A percentile compares a stretch with the other conserved stretches of the same genome.
Evolutionary conservation across 345 rosid species (phyloP).

Genomic region (Pseudoturritis turrita): DNA sequence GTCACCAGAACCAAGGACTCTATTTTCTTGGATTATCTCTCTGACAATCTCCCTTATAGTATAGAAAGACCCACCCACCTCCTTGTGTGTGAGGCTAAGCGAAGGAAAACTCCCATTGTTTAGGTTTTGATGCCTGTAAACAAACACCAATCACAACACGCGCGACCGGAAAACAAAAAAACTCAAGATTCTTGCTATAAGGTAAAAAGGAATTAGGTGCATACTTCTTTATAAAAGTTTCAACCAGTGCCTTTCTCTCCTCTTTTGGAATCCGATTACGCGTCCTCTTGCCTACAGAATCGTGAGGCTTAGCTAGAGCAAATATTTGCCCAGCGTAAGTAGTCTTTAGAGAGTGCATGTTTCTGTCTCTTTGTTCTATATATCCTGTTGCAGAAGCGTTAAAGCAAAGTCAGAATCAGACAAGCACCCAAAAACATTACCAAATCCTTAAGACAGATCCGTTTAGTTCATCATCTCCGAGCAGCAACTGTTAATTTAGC

Average conservation of each 20-base stretch:
- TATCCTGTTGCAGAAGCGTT: not conserved
- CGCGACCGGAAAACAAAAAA: not conserved
- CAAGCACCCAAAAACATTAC: not conserved
- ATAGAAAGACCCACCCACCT: constrained; percentile 96
- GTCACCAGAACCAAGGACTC: constrained; percentile 85
- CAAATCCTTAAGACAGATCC: not conserved
- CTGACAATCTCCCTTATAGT: constrained; percentile 91
- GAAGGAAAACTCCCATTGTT: constrained; percentile 81
- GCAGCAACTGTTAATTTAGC: not conserved
- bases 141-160: constrained; percentile 16
- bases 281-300: constrained; percentile 63
- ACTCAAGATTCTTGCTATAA: not conserved
- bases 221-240: constrained; percentile 76
- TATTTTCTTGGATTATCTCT: constrained; percentile 94
- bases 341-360: constrained; percentile 73
- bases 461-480: not conserved
- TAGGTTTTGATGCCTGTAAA: constrained; percentile 60
- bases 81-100: constrained; percentile 81
- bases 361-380: not conserved
- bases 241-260: constrained; percentile 84
- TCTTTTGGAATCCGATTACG: constrained; percentile 90
- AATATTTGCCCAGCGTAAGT: constrained; percentile 65
- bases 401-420: not conserved
- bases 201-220: not conserved
- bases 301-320: constrained; percentile 73